These are phyloP conservation scores for Penicillium sp. DNA, from an alignment of 2,329 filamentous ascomycete species.

Conservation along the genomic window DNA sequence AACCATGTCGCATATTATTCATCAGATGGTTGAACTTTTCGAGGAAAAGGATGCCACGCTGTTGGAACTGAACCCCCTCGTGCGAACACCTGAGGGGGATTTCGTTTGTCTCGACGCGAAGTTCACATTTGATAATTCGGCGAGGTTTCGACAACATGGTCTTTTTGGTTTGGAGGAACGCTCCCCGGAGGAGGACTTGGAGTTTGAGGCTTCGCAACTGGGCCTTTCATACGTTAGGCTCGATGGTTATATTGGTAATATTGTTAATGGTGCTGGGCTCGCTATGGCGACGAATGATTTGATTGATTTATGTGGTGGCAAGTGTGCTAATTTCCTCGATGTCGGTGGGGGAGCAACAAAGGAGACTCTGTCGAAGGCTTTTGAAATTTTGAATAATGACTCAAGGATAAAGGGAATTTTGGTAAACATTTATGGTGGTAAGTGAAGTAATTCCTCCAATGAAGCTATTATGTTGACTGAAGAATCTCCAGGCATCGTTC, in stretches of 20 bases:
- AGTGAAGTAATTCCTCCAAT: neutral
- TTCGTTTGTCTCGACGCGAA: slow-evolving; percentile 42
- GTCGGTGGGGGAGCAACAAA: slow-evolving; percentile 32
- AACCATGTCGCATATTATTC: slow-evolving; percentile 31
- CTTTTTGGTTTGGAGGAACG: slow-evolving; percentile 42
- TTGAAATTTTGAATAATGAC: slow-evolving; percentile 28
- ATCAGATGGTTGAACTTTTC: slow-evolving; percentile 39
- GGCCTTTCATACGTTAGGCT: slow-evolving; percentile 33
- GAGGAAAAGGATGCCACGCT: slow-evolving; percentile 48
- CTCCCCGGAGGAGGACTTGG: slow-evolving; percentile 30
- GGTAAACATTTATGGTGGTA: slow-evolving; percentile 55
- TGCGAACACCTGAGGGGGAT: slow-evolving; percentile 23
- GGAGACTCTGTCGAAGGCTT: slow-evolving; percentile 29
- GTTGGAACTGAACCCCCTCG: slow-evolving; percentile 46
- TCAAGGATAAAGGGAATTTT: slow-evolving; percentile 42
- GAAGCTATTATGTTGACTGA: too few species aligned
- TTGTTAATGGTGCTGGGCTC: slow-evolving; percentile 37
- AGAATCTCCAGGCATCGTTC: slow-evolving; percentile 44
- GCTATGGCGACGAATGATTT: slow-evolving; percentile 39
- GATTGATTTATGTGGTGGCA: slow-evolving; percentile 26
- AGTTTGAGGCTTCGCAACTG: slow-evolving; percentile 36
- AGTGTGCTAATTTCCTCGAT: slow-evolving; percentile 36
- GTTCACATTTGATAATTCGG: slow-evolving; percentile 53
- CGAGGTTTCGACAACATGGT: slow-evolving; percentile 42
- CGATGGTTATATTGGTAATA: slow-evolving; percentile 34